Evolutionary conservation across 768 basidiomycete genomes (phyloP).

Genomic region (Suillus occidentalis): DNA sequence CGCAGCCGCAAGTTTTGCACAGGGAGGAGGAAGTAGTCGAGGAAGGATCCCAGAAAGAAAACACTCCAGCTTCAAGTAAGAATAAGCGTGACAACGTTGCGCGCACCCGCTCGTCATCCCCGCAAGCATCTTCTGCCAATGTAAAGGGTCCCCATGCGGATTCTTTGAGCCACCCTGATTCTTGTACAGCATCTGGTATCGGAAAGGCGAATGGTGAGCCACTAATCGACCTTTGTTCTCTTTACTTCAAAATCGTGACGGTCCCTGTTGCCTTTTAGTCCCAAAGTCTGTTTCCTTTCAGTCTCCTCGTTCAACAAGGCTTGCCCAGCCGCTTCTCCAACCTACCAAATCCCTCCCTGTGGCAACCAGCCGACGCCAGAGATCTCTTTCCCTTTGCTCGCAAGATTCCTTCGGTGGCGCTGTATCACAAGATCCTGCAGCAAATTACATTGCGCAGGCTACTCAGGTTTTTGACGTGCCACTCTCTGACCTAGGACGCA

Average conservation of each 20-base stretch:
- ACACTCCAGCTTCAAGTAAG: slow-evolving; percentile 29
- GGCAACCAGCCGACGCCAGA: slow-evolving; percentile 21
- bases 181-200: slow-evolving; percentile 29
- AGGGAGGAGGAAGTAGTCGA: slow-evolving; percentile 25
- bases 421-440: slow-evolving; percentile 47
- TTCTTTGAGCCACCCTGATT: slow-evolving; percentile 22
- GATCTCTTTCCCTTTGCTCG: slow-evolving; percentile 43
- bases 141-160: slow-evolving; percentile 26
- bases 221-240: slow-evolving; percentile 19
- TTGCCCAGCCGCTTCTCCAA: slow-evolving; percentile 15
- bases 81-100: slow-evolving; percentile 16
- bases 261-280: slow-evolving; percentile 21
- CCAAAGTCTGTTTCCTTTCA: slow-evolving; percentile 37
- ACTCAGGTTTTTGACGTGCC: slow-evolving; percentile 55
- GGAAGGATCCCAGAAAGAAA: slow-evolving; percentile 57
- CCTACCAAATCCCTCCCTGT: slow-evolving; percentile 24
- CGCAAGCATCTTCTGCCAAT: slow-evolving; percentile 27
- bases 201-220: slow-evolving; percentile 34
- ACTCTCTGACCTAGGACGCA: slow-evolving; percentile 52
- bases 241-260: slow-evolving; percentile 23
- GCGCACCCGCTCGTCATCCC: slow-evolving; percentile 20
- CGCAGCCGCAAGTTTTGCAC: slow-evolving; percentile 26
- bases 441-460: slow-evolving; percentile 43
- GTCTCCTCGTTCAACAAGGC: slow-evolving; percentile 25
- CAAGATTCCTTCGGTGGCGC: slow-evolving; percentile 66